Base-by-base conservation (phyloP, 1,139 yeast species). In the Diutina catenulata region DNA sequence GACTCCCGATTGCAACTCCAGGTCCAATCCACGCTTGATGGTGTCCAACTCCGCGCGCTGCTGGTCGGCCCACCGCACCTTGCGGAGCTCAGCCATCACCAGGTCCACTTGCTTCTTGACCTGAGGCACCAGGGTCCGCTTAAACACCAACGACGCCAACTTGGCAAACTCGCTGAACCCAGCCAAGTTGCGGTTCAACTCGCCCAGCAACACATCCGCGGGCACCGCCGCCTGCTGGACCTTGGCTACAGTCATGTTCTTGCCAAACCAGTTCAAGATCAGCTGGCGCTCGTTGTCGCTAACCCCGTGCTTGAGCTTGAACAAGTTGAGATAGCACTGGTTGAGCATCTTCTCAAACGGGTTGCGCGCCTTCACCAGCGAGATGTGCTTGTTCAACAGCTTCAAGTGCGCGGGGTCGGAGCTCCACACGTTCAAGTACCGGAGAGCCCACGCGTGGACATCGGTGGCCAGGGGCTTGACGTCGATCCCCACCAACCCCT, bases 191-290 rank as follows among this genome's bases (percentile, higher is more conserved):
- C 51, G 48, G 40, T 51, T 57, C 28, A 55, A 41, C 21, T 56
- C 53, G 45, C 55, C 47, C 5, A 50, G 47, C 33, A 51, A 42
- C 2, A 47, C 29, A 24, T 46, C 37, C 14, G 39, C 40, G 2
- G 47, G 47, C 11, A 49, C 37, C 21, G 50, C 41, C 13, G 38
- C 31, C 14, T 42, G 27, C 38, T 48, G 47, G 14, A 59, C 40
- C 39, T 57, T 59, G 4, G 50, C 55, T 21, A 52, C 39, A 38
- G 58, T 60, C 36, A 62, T 47, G 41, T 60, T 61, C 39, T 62
- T 62, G 18, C 45, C 42, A 38, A 63, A 45, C 41, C 46, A 61
- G 39, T 62, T 62, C 38, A 47, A 42, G 31, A 52, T 43, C 7
- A 64, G 52, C 20, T 57, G 55, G 10, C 46, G 38, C 35, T 60